Evolutionary conservation across 352 stramenopile species (phyloP).

Genomic region (Phytopythium montanum): DNA sequence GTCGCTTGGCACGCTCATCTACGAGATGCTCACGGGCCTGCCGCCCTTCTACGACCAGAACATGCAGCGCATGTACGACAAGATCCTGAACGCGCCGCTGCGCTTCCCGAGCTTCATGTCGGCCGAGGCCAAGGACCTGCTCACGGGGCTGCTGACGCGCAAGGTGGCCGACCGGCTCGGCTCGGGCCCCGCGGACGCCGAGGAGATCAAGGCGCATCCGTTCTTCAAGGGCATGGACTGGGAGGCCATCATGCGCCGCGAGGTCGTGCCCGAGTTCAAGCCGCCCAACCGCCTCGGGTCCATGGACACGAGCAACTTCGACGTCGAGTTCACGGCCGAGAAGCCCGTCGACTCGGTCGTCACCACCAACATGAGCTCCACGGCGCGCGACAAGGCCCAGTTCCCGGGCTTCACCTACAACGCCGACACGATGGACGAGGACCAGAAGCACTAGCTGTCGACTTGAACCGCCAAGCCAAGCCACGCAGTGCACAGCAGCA

Average conservation of each 20-base stretch:
- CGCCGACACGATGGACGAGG: constrained; percentile 83
- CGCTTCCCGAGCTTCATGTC: constrained; percentile 91
- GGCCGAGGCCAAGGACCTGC: constrained; percentile 81
- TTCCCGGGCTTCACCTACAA: constrained; percentile 91
- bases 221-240: constrained; percentile 94
- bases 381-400: constrained; percentile 88
- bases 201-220: constrained; percentile 92
- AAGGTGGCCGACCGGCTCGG: constrained; percentile 88
- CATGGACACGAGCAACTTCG: constrained; percentile 94
- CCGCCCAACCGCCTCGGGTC: constrained; percentile 84
- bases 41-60: constrained; percentile 94
- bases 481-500: too few relatives aligned
- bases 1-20: constrained; percentile 92
- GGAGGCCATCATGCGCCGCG: constrained; percentile 85
- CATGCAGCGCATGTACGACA: constrained; percentile 94
- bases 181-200: constrained; percentile 79
- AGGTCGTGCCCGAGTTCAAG: constrained; percentile 91
- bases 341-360: constrained; percentile 89
- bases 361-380: constrained; percentile 89
- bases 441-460: constrained; percentile 48
- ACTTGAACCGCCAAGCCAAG: too few relatives aligned
- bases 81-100: constrained; percentile 90
- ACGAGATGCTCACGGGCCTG: constrained; percentile 92
- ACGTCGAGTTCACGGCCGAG: constrained; percentile 92
- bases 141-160: constrained; percentile 81